A percentile compares a stretch with the other conserved stretches of the same genome.
phyloP scores from a whole-genome alignment of 139 green algal genomes.

The Tetraselmis chui region DNA sequence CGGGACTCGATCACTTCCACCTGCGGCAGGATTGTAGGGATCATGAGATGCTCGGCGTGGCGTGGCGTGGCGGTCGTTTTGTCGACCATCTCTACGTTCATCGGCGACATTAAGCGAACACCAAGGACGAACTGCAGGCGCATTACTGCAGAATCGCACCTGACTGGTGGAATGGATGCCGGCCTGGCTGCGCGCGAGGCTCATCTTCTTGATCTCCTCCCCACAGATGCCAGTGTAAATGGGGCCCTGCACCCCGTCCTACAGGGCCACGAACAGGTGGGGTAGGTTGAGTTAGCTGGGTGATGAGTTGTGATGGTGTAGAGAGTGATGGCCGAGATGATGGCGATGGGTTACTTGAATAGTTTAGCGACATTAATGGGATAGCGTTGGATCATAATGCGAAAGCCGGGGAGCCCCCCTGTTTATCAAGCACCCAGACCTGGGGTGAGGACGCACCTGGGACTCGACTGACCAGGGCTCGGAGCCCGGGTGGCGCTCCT shows the following conservation, averaged over 20 bases:
- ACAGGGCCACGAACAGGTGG: not conserved
- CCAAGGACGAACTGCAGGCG: not conserved
- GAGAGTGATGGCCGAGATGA: too few relatives aligned
- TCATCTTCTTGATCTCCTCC: slow-evolving; percentile 16
- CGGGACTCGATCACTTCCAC: slow-evolving; percentile 8
- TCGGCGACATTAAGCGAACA: not conserved
- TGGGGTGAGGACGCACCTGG: too few relatives aligned
- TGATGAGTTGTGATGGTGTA: too few relatives aligned
- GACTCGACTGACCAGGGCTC: slow-evolving; percentile 10
- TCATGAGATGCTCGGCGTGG: too few relatives aligned
- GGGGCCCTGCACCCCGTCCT: slow-evolving; percentile 10
- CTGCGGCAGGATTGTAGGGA: not conserved
- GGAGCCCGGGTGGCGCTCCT: slow-evolving; percentile 2
- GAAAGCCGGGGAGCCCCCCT: too few relatives aligned
- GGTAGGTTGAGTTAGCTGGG: too few relatives aligned
- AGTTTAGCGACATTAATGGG: too few relatives aligned
- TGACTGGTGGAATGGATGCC: slow-evolving; percentile 11
- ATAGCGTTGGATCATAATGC: too few relatives aligned
- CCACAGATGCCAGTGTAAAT: slow-evolving; percentile 15
- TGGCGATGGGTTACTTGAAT: too few relatives aligned
- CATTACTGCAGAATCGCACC: too few relatives aligned
- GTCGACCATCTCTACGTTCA: not conserved
- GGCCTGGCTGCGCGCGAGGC: slow-evolving; percentile 9
- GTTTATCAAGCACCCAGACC: too few relatives aligned
- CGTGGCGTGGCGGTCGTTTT: too few relatives aligned